A percentile compares a stretch with the other conserved stretches of the same genome.
phyloP scores from a whole-genome alignment of 306 rosid species.

The Sicyos baderoa region DNA sequence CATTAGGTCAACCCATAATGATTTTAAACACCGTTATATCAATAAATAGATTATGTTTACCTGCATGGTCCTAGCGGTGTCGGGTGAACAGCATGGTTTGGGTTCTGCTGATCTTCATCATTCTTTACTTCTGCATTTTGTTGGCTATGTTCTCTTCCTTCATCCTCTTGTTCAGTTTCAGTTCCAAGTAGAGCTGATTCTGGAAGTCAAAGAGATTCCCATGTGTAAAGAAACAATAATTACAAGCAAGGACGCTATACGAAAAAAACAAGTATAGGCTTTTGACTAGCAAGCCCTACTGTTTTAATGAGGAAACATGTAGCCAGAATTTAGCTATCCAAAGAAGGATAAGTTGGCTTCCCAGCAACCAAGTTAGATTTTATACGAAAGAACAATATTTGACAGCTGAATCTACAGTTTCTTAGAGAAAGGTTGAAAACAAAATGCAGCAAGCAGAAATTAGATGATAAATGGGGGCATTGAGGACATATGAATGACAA shows the following conservation, averaged over 20 bases:
- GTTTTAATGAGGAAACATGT: neutral
- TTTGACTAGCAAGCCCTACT: too few relatives aligned
- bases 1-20: too few relatives aligned
- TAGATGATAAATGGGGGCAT: neutral
- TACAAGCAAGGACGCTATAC: too few relatives aligned
- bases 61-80: constrained; percentile 57
- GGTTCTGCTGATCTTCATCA: constrained; percentile 36
- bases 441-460: constrained; percentile 7
- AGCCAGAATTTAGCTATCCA: neutral
- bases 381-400: neutral
- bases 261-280: neutral
- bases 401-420: neutral
- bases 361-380: neutral
- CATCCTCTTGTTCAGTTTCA: constrained; percentile 59
- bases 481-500: neutral
- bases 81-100: constrained; percentile 30
- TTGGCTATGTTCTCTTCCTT: constrained; percentile 50
- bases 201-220: constrained; percentile 22
- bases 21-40: neutral
- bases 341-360: neutral
- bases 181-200: constrained; percentile 37
- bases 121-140: constrained; percentile 35
- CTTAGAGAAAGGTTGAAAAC: neutral
- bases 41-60: constrained; percentile 25
- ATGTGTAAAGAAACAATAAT: too few relatives aligned